Evolutionary conservation across 2,329 filamentous ascomycete genomes (phyloP).

Genomic region (Sporothrix protearum): DNA sequence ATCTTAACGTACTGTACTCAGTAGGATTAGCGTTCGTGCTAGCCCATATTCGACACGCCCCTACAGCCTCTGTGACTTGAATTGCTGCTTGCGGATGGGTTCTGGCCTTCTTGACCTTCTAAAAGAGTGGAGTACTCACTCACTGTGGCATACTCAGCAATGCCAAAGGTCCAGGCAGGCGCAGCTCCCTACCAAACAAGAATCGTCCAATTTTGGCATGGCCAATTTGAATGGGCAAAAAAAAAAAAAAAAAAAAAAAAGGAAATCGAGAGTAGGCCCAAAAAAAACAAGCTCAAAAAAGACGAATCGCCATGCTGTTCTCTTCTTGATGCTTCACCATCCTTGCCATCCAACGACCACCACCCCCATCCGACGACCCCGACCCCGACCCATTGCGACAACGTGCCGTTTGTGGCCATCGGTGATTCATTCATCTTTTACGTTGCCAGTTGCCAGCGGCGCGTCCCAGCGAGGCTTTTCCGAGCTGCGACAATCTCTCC

Average conservation of each 20-base stretch:
- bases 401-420: no score
- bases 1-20: no score
- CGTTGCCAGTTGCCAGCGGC: conserved; percentile 2
- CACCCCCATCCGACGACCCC: neutral
- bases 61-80: no score
- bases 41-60: neutral
- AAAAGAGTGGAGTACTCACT: conserved; percentile 1
- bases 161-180: conserved; percentile 2
- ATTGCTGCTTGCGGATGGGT: neutral
- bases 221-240: neutral
- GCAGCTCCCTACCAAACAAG: neutral
- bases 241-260: neutral
- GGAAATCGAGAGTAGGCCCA: neutral
- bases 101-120: no score
- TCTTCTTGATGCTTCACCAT: neutral
- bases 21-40: neutral
- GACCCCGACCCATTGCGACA: no score
- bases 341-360: neutral
- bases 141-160: no score
- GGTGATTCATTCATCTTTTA: no score
- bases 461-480: neutral
- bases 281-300: neutral
- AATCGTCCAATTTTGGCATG: neutral
- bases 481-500: neutral
- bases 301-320: conserved; percentile 15